Evolutionary conservation across 1,284 basidiomycete genomes (phyloP), one percentile per base, ranked within the genome.

Genomic region (Microbotryum intermedium): DNA sequence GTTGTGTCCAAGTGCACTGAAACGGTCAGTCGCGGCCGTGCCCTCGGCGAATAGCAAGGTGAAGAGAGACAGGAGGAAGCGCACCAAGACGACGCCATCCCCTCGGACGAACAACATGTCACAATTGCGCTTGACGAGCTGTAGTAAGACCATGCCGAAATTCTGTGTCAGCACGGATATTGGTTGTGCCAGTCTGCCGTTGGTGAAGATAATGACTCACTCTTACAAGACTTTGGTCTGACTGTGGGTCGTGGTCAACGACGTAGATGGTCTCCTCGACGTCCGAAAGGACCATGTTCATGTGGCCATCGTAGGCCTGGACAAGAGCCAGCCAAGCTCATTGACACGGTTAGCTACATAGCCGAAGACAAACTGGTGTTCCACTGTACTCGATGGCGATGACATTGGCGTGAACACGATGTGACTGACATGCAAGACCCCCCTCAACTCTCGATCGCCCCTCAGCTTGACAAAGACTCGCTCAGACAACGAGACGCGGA

Each of bases 51-150:
- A 29, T 13, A 44, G 13, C 20, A n/a, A 13, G 21, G 4, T 4
- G 7, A 23, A 20, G 43, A 47, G 43, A 6, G 9, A 28, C n/a
- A 21, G 29, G 34, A 25, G 16, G 8, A 16, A n/a, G 57, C 61
- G 47, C 30, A 68, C 66, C 42, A 68, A 58, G 21, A 68, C 66
- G 56, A 68, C 66, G 42, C 91, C 89, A 74, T 95, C 92, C 57
- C 94, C 94, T 74, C 94, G 81, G 2, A 99, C 93, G 72, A 97
- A 99, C 55, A 99, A 80, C 94, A 99, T 98, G 61, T 94, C 90
- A 80, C 93, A 85, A 76, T 89, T 93, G 70, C 93, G 81, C 77
- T 92, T 93, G 61, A 91, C 90, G 45, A 90, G 82, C 93, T 97
- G 70, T 47, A 50, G 55, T 58, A 51, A 57, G 8, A 11, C 18